phyloP scores from a whole-genome alignment of 345 rosid species.

The Carallia pectinifolia region DNA sequence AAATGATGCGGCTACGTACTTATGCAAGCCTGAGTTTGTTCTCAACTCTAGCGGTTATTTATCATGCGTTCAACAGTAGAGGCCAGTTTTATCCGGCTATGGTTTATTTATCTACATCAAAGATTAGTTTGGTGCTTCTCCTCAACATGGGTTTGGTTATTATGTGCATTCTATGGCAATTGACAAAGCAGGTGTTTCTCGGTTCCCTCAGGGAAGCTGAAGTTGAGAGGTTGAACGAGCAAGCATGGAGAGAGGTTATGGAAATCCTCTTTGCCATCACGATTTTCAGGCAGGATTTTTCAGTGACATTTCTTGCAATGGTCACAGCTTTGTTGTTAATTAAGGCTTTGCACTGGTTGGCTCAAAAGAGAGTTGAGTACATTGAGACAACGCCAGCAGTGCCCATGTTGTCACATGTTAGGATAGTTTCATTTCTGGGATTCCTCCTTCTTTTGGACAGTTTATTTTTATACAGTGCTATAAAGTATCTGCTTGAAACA shows the following conservation, averaged over 20 bases:
- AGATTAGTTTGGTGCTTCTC: conserved; percentile 72
- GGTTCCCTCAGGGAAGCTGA: conserved; percentile 96
- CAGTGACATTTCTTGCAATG: conserved; percentile 76
- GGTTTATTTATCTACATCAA: conserved; percentile 81
- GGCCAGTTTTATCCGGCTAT: conserved; percentile 91
- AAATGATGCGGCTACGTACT: conserved; percentile 74
- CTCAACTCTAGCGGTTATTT: conserved; percentile 53
- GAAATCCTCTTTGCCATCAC: conserved; percentile 93
- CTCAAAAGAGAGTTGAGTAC: conserved; percentile 94
- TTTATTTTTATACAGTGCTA: conserved; percentile 57
- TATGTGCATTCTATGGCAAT: conserved; percentile 77
- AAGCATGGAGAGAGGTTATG: conserved; percentile 92
- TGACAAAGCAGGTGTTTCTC: conserved; percentile 67
- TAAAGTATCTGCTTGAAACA: conserved; percentile 56
- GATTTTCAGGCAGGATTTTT: conserved; percentile 88
- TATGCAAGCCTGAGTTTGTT: conserved; percentile 66
- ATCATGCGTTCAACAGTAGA: conserved; percentile 81
- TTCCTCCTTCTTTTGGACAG: conserved; percentile 71
- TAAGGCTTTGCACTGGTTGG: conserved; percentile 91
- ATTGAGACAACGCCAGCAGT: conserved; percentile 94
- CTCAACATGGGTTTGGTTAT: conserved; percentile 84
- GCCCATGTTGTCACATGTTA: conserved; percentile 55
- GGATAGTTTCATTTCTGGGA: conserved; percentile 77
- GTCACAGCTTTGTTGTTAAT: conserved; percentile 71
- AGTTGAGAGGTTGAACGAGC: conserved; percentile 90